Conservation (phyloP, 176 grass and related monocot species). For the Triticum turgidum region DNA sequence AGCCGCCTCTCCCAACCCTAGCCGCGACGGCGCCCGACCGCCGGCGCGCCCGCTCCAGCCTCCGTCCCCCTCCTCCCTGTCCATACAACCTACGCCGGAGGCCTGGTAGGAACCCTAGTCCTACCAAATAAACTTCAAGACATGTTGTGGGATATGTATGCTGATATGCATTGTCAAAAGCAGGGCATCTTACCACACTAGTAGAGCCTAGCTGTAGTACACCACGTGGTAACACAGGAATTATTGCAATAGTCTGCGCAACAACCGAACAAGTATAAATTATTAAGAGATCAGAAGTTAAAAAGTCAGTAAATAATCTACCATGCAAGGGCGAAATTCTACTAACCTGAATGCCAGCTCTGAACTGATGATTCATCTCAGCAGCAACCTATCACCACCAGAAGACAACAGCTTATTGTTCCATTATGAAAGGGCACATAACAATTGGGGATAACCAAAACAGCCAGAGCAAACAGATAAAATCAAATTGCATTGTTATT, state of each 20-base stretch:
- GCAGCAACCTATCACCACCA: constrained; percentile 41
- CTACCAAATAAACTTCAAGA: constrained; percentile 17
- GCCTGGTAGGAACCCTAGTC: too few species aligned
- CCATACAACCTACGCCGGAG: too few species aligned
- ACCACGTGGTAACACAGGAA: constrained; percentile 77
- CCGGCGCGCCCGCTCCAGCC: too few species aligned
- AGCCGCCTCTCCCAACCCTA: too few species aligned
- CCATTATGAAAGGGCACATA: neutral
- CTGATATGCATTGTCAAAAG: constrained; percentile 29
- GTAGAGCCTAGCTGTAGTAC: constrained; percentile 75
- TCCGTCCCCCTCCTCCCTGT: too few species aligned
- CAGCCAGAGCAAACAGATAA: constrained; percentile 20
- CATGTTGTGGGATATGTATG: constrained; percentile 29
- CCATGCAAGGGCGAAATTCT: neutral
- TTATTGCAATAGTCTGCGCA: constrained; percentile 72
- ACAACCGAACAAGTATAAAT: constrained; percentile 38
- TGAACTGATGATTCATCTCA: constrained; percentile 64
- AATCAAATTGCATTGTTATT: neutral
- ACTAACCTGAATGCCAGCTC: constrained; percentile 65
- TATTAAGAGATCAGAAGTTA: constrained; percentile 7
- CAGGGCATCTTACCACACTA: constrained; percentile 52
- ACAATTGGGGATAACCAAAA: constrained; percentile 11
- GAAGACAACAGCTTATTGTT: constrained; percentile 26
- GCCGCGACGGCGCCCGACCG: too few species aligned
- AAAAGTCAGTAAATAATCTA: constrained; percentile 19